These are phyloP conservation scores for Ophiostoma piceae DNA, from an alignment of 2,329 filamentous ascomycete genomes.

Conservation along the genomic window DNA sequence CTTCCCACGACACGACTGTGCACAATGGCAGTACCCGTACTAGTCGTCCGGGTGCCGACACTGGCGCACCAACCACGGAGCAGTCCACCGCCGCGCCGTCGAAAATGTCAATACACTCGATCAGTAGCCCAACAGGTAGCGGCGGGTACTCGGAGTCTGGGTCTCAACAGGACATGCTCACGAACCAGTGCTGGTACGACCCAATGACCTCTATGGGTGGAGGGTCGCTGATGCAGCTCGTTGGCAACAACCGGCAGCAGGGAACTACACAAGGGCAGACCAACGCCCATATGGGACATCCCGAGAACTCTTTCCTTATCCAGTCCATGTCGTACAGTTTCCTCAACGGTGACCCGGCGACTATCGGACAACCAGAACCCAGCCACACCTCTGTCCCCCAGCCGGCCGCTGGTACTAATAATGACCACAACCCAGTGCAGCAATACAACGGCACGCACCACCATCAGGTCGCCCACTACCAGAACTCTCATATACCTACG, in stretches of 20 bases:
- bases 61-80: neutral
- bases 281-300: neutral
- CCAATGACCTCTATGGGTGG: conserved; percentile 8
- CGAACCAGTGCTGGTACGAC: neutral
- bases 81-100: neutral
- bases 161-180: neutral
- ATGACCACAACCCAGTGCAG: neutral
- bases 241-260: neutral
- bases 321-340: conserved; percentile 12
- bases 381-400: neutral
- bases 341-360: neutral
- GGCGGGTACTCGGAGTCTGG: conserved; percentile 1
- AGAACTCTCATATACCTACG: neutral
- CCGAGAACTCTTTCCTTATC: conserved; percentile 2
- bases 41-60: neutral
- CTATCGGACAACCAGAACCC: neutral
- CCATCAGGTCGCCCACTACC: neutral
- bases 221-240: conserved; percentile 5
- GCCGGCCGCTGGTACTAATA: neutral
- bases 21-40: neutral
- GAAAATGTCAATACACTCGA: conserved; percentile 10
- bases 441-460: neutral
- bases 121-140: conserved; percentile 1
- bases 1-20: neutral
- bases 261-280: neutral